Evolutionary conservation across 1,139 yeast species (phyloP), one percentile per base, ranked within the genome.

Genomic region (Geotrichum candidum): DNA sequence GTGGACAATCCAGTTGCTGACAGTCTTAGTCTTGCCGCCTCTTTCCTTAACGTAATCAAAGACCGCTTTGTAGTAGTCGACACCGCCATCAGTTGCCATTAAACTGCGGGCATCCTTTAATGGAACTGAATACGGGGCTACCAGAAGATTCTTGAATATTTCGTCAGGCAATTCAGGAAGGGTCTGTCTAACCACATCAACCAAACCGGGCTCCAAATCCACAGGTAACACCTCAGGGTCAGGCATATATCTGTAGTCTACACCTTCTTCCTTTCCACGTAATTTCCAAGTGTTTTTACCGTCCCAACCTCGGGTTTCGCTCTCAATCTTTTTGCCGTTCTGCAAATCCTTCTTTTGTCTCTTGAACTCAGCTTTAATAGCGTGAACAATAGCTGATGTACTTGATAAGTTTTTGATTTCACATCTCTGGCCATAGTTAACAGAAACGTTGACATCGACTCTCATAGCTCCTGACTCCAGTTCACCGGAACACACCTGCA

Each of bases 391-490:
- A 11, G 96, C 94, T 22, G 91, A 81, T 0, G 92, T 86, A 56
- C 92, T 89, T 18, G 96, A 89, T 67, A 94, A 77, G 73, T 95
- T 94, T 71, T 94, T 95, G 68, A 94, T 82, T 69, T 94, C 99
- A 31, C 92, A 91, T 64, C 98, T 76, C 55, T 85, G 81, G 31
- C 76, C 76, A 60, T 31, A 51, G 63, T 84, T 83, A 2, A 94
- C 85, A 54, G 96, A 89, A 22, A 94, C 82, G 69, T 94, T 94
- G 9, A 91, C 98, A 71, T 94, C 99, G 3, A 92, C 96, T 69
- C 99, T 81, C 80, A 95, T 87, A 0, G 97, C 95, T 9, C 99
- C 99, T 0, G 92, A 85, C 71, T 94, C 99, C 69, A 94, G 78
- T 68, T 91, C 96, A 27, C 97, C 98, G 0, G 95, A 81, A 68